These are phyloP conservation scores for Micromonas commoda DNA, from an alignment of 139 green algal species.

Conservation along the genomic window DNA sequence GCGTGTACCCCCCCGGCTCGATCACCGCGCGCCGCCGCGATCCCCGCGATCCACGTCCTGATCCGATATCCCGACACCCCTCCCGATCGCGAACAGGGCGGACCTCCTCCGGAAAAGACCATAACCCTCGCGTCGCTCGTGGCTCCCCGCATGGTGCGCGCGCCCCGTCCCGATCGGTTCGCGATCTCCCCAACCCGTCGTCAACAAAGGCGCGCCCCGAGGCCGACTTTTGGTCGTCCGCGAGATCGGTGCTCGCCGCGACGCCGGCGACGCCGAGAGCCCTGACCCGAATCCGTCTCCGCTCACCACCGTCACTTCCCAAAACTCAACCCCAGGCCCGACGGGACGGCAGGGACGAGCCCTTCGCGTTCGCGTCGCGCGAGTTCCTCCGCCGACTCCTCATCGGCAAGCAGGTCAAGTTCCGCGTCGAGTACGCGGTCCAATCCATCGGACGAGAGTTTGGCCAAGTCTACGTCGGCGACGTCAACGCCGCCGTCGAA, in stretches of 20 bases:
- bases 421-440: constrained; percentile 87
- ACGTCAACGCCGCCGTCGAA: constrained; percentile 65
- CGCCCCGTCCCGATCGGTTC: not conserved
- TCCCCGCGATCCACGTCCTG: too few relatives aligned
- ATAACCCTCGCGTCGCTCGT: constrained; percentile 83
- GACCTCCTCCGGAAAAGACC: constrained; percentile 77
- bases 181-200: too few relatives aligned
- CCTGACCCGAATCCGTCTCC: too few relatives aligned
- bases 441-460: constrained; percentile 78
- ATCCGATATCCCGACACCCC: too few relatives aligned
- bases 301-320: too few relatives aligned
- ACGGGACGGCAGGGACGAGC: constrained; percentile 84
- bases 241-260: not conserved
- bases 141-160: constrained; percentile 72
- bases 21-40: not conserved
- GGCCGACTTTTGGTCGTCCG: too few relatives aligned
- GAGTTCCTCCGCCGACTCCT: constrained; percentile 83
- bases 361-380: constrained; percentile 82
- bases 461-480: constrained; percentile 75
- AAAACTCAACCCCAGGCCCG: constrained; percentile 63
- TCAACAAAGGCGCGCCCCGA: too few relatives aligned
- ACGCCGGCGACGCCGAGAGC: not conserved
- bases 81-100: not conserved
- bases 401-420: constrained; percentile 76
- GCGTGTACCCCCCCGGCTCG: not conserved